phyloP scores from a whole-genome alignment of 352 stramenopile species.

The Globisporangium heterothallicum region DNA sequence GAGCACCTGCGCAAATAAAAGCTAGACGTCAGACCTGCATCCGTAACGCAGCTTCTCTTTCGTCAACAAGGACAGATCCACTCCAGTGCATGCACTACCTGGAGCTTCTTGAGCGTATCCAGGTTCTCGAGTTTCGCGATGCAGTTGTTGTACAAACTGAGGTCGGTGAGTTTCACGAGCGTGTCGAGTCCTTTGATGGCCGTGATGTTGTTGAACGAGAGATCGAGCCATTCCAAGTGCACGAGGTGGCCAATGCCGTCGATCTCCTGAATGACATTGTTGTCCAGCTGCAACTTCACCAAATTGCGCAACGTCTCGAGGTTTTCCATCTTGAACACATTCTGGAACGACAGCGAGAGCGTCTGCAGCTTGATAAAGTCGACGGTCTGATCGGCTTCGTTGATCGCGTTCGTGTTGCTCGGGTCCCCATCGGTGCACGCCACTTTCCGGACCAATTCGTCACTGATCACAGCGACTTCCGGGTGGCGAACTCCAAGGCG shows the following conservation, averaged over 20 bases:
- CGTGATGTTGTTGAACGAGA: slow-evolving; percentile 94
- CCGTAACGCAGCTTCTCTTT: no score
- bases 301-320: slow-evolving; percentile 87
- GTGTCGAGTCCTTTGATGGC: slow-evolving; percentile 89
- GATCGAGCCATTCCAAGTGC: slow-evolving; percentile 90
- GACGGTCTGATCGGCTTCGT: slow-evolving; percentile 52
- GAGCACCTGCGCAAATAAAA: slow-evolving; percentile 57
- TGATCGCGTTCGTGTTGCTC: slow-evolving; percentile 65
- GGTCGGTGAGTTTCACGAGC: slow-evolving; percentile 86
- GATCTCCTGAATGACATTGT: slow-evolving; percentile 93
- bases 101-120: slow-evolving; percentile 81
- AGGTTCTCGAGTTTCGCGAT: slow-evolving; percentile 91
- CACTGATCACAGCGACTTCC: slow-evolving; percentile 75
- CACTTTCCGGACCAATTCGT: slow-evolving; percentile 71
- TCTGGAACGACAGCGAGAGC: slow-evolving; percentile 90
- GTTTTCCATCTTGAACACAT: slow-evolving; percentile 93
- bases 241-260: slow-evolving; percentile 80
- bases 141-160: slow-evolving; percentile 92
- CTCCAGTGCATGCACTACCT: slow-evolving; percentile 39
- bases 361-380: slow-evolving; percentile 73
- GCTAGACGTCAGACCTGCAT: no score
- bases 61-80: no score
- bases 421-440: slow-evolving; percentile 54
- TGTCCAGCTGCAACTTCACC: slow-evolving; percentile 91
- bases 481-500: slow-evolving; percentile 65